phyloP scores from a whole-genome alignment of 129 eudicot genomes.

The Saposhnikovia divaricata region DNA sequence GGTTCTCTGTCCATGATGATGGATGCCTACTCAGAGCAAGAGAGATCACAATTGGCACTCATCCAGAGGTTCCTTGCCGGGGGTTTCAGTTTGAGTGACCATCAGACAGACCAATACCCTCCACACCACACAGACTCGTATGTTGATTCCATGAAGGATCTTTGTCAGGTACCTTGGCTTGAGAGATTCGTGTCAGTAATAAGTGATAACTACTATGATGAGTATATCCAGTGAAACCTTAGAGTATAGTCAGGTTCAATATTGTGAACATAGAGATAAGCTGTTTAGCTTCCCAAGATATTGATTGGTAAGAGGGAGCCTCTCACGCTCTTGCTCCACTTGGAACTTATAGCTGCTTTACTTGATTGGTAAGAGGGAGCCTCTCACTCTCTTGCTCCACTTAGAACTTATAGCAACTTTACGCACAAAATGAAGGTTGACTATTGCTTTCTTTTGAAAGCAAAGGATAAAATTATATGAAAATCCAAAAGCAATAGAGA shows the following conservation, averaged over 20 bases:
- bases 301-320: slow-evolving; percentile 10
- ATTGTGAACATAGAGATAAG: not conserved
- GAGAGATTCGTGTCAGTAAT: slow-evolving; percentile 91
- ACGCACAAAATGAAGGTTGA: not conserved
- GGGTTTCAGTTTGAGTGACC: slow-evolving; percentile 63
- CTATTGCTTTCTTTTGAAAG: not conserved
- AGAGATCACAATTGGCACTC: slow-evolving; percentile 85
- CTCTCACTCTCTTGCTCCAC: slow-evolving; percentile 13
- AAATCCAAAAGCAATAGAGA: not conserved
- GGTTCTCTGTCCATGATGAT: slow-evolving; percentile 55
- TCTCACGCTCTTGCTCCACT: slow-evolving; percentile 9
- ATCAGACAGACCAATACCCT: slow-evolving; percentile 53
- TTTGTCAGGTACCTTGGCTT: slow-evolving; percentile 98
- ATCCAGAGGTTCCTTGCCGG: slow-evolving; percentile 90
- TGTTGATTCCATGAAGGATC: slow-evolving; percentile 88
- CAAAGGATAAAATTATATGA: not conserved
- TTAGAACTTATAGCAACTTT: not conserved
- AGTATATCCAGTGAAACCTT: slow-evolving; percentile 41
- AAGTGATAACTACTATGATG: slow-evolving; percentile 77
- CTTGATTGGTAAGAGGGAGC: slow-evolving; percentile 11
- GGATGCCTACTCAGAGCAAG: slow-evolving; percentile 94
- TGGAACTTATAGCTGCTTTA: not conserved
- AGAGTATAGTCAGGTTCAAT: not conserved
- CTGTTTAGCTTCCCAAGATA: slow-evolving; percentile 9
- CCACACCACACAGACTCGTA: slow-evolving; percentile 67